Base-by-base conservation (phyloP, 192 early-diverging fungal species). In the Coemansia umbellata region DNA sequence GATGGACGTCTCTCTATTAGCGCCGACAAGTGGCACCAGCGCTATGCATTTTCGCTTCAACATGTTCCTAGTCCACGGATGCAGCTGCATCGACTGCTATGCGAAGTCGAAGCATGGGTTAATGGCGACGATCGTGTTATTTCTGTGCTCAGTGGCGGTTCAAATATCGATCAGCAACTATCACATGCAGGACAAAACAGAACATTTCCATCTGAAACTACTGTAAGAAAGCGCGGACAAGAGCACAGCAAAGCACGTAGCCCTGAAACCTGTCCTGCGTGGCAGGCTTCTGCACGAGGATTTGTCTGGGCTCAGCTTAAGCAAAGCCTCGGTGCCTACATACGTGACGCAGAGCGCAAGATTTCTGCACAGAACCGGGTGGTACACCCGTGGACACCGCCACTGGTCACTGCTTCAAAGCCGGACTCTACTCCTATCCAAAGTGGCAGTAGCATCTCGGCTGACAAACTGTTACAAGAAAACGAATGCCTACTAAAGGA, bases 61-160 rank as follows among this genome's bases (percentile, higher is more conserved):
- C 60, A 74, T 32, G 65, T 63, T 1, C 60, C 60, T 4, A 74
- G 23, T 31, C 71, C 64, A n/a, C 71, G 71, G 4, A 52, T 56
- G 33, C 60, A 67, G 43, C 57, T 74, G 26, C 56, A 56, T 23
- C 64, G 64, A 53, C 37, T 74, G 42, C 45, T 74, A 2, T 74
- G 60, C 37, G 71, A 68, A 39, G 53, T 58, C 23, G 71, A 74
- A 50, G 65, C 60, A 10, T 74, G 71, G 71, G 32, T 68, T 21
- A 62, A 39, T 18, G 49, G 58, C 31, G 63, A 73, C 21, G 56
- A 69, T 13, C 40, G 53, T 5, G 51, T 49, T 1, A 37, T 53
- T 28, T 13, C 33, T 2, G 42, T 55, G 7, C 33, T 65, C 15
- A 28, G 31, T 4, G 21, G 8, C 39, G 13, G 11, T 15, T n/a